These are phyloP conservation scores for Hordeum pubiflorum DNA, from an alignment of 202 grass and related monocot genomes.

Conservation along the genomic window DNA sequence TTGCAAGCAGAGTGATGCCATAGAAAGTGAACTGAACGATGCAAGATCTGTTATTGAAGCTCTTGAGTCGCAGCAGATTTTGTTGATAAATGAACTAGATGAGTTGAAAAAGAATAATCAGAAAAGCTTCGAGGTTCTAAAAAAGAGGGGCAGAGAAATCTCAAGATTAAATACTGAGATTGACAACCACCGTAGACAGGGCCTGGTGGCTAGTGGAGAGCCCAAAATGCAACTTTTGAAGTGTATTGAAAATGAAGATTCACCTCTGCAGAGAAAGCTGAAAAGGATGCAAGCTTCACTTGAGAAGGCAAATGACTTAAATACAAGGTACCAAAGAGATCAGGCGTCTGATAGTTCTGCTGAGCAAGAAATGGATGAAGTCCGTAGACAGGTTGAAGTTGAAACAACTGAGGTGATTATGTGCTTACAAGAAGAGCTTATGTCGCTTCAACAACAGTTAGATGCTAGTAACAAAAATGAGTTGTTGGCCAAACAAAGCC, in stretches of 20 bases:
- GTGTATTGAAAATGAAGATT: conserved; percentile 64
- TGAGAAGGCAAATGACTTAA: conserved; percentile 60
- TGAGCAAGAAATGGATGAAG: conserved; percentile 87
- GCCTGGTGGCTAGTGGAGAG: conserved; percentile 32
- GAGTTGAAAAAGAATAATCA: conserved; percentile 45
- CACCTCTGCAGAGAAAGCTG: conserved; percentile 70
- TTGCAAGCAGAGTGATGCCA: conserved; percentile 22
- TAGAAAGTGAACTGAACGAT: conserved; percentile 44
- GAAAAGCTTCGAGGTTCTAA: conserved; percentile 30
- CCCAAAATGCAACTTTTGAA: conserved; percentile 37
- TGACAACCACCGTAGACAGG: conserved; percentile 11
- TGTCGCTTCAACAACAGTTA: conserved; percentile 45
- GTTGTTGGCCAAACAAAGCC: conserved; percentile 35
- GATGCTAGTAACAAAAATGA: conserved; percentile 50
- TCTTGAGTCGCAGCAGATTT: conserved; percentile 64
- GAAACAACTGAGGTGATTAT: conserved; percentile 92
- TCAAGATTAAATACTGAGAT: conserved; percentile 44
- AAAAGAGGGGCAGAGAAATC: conserved; percentile 39
- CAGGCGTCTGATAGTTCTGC: conserved; percentile 59
- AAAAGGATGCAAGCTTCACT: conserved; percentile 95
- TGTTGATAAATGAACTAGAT: conserved; percentile 73
- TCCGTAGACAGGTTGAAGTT: conserved; percentile 77
- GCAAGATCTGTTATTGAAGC: conserved; percentile 76
- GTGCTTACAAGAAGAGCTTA: conserved; percentile 81
- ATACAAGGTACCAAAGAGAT: conserved; percentile 51